These are phyloP conservation scores for Huntiella omanensis DNA, from an alignment of 2,329 filamentous ascomycete genomes.

Conservation along the genomic window DNA sequence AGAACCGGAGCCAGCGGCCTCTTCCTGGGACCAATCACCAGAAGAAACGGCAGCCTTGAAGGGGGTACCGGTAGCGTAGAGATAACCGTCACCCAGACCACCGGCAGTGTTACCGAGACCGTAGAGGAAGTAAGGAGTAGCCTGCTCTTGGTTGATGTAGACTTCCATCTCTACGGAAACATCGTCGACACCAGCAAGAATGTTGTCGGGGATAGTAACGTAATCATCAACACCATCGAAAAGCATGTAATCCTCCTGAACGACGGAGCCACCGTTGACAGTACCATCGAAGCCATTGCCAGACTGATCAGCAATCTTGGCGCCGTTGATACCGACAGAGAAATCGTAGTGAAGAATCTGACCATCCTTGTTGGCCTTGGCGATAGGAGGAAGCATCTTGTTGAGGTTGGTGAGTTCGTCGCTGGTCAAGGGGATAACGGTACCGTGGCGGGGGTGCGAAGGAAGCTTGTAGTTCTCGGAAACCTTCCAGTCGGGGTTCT, in stretches of 20 bases:
- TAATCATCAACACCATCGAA: conserved; percentile 15
- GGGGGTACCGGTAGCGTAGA: conserved; percentile 14
- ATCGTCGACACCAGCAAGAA: conserved; percentile 12
- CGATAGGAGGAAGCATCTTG: conserved; percentile 7
- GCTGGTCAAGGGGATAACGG: conserved; percentile 31
- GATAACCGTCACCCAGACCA: conserved; percentile 13
- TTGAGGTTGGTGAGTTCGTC: conserved; percentile 22
- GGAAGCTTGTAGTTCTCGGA: conserved; percentile 27
- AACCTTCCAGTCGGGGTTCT: conserved; percentile 29
- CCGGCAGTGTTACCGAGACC: conserved; percentile 14
- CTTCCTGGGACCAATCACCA: conserved; percentile 13
- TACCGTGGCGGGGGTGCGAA: conserved; percentile 31
- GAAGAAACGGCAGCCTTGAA: conserved; percentile 14
- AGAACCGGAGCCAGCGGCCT: conserved; percentile 10
- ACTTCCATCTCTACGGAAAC: conserved; percentile 13
- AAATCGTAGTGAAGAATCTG: conserved; percentile 15
- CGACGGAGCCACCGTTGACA: conserved; percentile 13
- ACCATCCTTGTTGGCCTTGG: conserved; percentile 10
- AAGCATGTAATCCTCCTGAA: conserved; percentile 11
- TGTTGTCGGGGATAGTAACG: conserved; percentile 14
- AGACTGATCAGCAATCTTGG: conserved; percentile 12
- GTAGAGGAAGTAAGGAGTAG: conserved; percentile 15
- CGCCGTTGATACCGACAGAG: conserved; percentile 6
- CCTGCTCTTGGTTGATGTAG: conserved; percentile 12
- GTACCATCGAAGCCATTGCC: conserved; percentile 13